Base-by-base conservation (phyloP, 352 stramenopile species). In the Thraustotheca clavata region DNA sequence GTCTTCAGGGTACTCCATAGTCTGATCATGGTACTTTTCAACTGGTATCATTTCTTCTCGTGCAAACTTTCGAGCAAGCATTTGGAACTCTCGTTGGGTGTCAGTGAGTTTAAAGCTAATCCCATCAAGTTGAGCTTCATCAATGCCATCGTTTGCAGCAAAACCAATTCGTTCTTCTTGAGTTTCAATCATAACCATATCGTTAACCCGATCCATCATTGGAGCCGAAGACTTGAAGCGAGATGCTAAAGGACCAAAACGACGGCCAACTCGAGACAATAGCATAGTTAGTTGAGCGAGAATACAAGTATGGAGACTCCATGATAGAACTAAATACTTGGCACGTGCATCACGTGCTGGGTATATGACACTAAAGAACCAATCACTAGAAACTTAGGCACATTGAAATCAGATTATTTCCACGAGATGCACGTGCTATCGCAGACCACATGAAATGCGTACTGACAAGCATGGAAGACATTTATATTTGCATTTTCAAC, bases 41-140 rank as follows among this genome's bases (percentile, higher is more conserved):
- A 78, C 86, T 9, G 87, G 87, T 67, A 94, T 93, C 86, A 96
- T 94, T 70, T 96, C 87, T 22, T 96, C 83, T 33, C 80, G 77
- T n/a, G 87, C 87, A 68, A 96, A 96, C 70, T 96, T 93, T 71
- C 87, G 79, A 26, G 87, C 86, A 4, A 94, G 63, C 36, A 77
- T 60, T 71, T 95, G 85, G 70, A 95, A 93, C 63, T 91, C 84
- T 66, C 80, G 82, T 74, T 96, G 86, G 46, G 94, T 83, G 60
- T 92, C 86, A 59, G 80, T 89, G 33, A 96, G 70, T 72, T 93
- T 93, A 60, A 93, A 65, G 39, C 57, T 65, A 27, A 65, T 22
- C 9, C 57, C 57, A 32, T 65, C 57, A 14, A 65, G 38, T 33
- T 52, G 46, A 20, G 27, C 43, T 33, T 65, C 57, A 35, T 65